These are phyloP conservation scores for Triticum turgidum DNA, from an alignment of 176 grass and related monocot genomes.

Conservation along the genomic window DNA sequence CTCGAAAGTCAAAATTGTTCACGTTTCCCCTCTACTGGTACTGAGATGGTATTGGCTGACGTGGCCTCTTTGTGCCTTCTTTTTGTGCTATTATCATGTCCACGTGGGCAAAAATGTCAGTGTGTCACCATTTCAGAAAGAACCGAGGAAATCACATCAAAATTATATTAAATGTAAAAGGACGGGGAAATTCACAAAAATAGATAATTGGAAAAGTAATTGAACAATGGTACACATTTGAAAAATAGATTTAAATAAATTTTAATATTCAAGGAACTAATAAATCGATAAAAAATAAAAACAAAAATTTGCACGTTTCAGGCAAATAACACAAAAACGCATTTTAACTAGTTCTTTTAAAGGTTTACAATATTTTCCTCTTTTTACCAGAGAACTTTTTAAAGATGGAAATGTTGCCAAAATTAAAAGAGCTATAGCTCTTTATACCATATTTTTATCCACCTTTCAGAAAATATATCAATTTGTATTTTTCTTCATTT, in stretches of 20 bases:
- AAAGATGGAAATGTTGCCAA: background rate
- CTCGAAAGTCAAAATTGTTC: background rate
- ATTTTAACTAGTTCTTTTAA: background rate
- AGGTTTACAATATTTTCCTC: background rate
- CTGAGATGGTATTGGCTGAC: background rate
- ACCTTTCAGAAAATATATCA: background rate
- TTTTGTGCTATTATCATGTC: background rate
- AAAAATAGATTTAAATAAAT: background rate
- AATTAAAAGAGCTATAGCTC: too few species aligned
- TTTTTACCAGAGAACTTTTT: background rate
- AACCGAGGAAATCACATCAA: background rate
- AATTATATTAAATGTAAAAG: background rate
- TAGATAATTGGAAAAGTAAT: background rate
- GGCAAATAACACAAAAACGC: too few species aligned
- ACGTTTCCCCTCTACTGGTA: background rate
- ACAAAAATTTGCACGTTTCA: background rate
- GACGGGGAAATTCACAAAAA: background rate
- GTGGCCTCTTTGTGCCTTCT: background rate
- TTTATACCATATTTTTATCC: background rate
- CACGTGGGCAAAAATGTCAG: background rate
- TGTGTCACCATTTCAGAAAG: background rate
- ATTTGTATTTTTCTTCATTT: background rate
- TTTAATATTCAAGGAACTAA: background rate
- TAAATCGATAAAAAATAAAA: background rate
- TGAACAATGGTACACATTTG: background rate